Evolutionary conservation across 2,329 filamentous ascomycete species (phyloP), one percentile per base, ranked within the genome.

Genomic region (Erysiphe pisi): DNA sequence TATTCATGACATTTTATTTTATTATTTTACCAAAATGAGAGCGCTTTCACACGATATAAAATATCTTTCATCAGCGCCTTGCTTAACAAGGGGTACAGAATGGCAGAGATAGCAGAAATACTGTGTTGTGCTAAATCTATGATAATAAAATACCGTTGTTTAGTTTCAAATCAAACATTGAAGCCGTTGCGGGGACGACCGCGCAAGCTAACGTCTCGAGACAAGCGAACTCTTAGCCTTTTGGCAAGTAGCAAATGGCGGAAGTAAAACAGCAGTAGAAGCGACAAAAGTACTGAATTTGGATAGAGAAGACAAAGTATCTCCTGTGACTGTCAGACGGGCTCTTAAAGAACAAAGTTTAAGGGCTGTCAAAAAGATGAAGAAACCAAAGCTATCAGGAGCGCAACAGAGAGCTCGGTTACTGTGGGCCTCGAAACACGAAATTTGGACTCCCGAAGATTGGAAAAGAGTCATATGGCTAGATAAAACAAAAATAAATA

Each of bases 401-500:
- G 31, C 31, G 31, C 31, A 36, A 36, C 31, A 36, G 31, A 36
- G 31, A 36, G 31, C 31, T 36, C 31, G 31, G 31, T 36, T 36
- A 6, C 31, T 1, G 31, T 36, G 58, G 58, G 58, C 58, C 31
- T 63, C 25, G 31, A 16, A 63, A n/a, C 58, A 63, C 31, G 58
- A 63, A 63, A 63, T 4, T 63, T 63, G 58, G 18, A 63, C 61
- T 68, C 31, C 36, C 22, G 61, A 68, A 28, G 61, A 31, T 68
- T 68, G 25, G 61, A 68, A 68, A 68, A 68, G 61, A 36, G 25
- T 68, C 40, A 68, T 68, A 36, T 68, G 61, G 61, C 40, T 4
- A 68, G 61, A 68, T 12, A 25, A 68, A 36, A 68, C n/a, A 16
- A 68, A 68, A 20, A 68, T 68, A 31, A 68, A 68, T 36, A 36